These are phyloP conservation scores for Lecanosticta acicola DNA, from an alignment of 2,329 filamentous ascomycete species.

Conservation along the genomic window DNA sequence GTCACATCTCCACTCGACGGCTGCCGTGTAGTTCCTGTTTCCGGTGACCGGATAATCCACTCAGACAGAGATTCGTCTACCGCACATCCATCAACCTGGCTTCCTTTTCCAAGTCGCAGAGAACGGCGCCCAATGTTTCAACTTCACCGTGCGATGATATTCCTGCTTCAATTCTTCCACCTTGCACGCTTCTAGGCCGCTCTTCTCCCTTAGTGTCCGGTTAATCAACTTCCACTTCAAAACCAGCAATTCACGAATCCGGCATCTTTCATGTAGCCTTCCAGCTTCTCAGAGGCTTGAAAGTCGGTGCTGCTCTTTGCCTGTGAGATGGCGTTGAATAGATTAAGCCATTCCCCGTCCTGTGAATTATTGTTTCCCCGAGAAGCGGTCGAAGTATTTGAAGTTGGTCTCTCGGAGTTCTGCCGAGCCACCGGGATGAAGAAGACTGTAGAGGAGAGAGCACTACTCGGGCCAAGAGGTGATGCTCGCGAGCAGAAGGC, in stretches of 20 bases:
- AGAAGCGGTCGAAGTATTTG: background rate
- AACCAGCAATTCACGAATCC: background rate
- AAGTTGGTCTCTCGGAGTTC: background rate
- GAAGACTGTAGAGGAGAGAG: background rate
- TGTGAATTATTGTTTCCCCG: background rate
- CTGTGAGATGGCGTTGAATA: background rate
- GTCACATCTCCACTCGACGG: too few relatives aligned
- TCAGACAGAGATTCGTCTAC: too few relatives aligned
- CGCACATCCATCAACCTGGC: too few relatives aligned
- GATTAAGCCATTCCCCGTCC: background rate
- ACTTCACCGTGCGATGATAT: background rate
- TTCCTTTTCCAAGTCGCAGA: background rate
- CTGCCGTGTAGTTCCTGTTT: too few relatives aligned
- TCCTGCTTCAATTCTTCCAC: background rate
- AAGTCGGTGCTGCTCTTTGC: background rate
- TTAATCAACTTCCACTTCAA: background rate
- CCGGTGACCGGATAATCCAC: too few relatives aligned
- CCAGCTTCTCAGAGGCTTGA: background rate
- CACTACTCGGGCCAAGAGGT: background rate
- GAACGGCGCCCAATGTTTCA: background rate
- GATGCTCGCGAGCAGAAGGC: background rate
- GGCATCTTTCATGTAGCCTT: background rate
- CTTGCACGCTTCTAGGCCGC: background rate
- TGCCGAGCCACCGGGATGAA: background rate
- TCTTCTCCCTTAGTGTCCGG: background rate